phyloP scores from a whole-genome alignment of 2,329 filamentous ascomycete species.

The Pestalotiopsis sp. region DNA sequence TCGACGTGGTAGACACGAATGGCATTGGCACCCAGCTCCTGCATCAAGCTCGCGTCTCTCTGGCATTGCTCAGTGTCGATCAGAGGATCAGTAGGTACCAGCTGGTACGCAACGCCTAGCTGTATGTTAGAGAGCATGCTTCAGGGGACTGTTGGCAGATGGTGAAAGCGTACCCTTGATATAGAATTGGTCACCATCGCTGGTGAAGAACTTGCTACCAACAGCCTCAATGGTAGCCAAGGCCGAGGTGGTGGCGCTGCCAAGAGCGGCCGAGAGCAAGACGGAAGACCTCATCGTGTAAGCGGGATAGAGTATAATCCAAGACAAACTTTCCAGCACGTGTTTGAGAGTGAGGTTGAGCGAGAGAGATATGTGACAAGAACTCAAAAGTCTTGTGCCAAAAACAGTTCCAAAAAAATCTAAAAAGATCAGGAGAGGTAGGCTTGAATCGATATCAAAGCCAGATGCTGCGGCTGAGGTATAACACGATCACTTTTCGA shows the following conservation, averaged over 20 bases:
- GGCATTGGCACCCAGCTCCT: constrained; percentile 77
- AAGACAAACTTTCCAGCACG: not conserved
- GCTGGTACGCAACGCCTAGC: constrained; percentile 65
- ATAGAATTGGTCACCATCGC: constrained; percentile 80
- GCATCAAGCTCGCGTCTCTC: constrained; percentile 77
- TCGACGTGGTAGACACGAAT: constrained; percentile 92
- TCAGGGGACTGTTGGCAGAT: not conserved
- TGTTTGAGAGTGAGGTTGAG: not conserved
- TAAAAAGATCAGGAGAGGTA: not conserved
- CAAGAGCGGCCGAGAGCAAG: constrained; percentile 34
- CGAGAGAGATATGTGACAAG: not conserved
- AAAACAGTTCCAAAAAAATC: not conserved
- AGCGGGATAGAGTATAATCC: not conserved
- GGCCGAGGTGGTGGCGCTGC: constrained; percentile 37
- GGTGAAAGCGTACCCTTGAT: constrained; percentile 65
- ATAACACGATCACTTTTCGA: not conserved
- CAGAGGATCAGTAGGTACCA: constrained; percentile 70
- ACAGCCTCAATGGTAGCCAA: constrained; percentile 56
- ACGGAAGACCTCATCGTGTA: constrained; percentile 41
- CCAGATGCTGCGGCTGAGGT: not conserved
- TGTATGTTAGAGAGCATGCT: not conserved
- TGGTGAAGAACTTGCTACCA: constrained; percentile 85
- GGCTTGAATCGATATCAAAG: not conserved
- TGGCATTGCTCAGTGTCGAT: constrained; percentile 75
- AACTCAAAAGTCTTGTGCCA: not conserved